These are phyloP conservation scores for Telfairia occidentalis DNA, from an alignment of 331 rosid species.

Conservation along the genomic window DNA sequence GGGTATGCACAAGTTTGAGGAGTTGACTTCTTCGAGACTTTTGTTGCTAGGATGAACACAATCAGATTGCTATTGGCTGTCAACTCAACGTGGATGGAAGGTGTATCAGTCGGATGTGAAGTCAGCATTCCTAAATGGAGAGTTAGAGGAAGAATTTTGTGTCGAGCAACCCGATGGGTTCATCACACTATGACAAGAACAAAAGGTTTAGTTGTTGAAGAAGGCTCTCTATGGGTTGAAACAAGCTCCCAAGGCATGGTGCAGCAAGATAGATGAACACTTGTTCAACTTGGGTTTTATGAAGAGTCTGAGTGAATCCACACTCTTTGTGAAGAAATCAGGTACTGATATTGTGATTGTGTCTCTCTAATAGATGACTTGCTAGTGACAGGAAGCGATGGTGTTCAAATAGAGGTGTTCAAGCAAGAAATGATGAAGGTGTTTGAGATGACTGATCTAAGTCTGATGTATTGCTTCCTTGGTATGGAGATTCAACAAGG, in stretches of 20 bases:
- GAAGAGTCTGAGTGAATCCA: neutral
- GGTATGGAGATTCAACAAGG: no score
- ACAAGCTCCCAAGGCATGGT: neutral
- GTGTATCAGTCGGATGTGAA: conserved; percentile 6
- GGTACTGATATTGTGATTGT: no score
- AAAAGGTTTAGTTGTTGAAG: neutral
- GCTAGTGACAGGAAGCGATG: neutral
- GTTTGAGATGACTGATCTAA: no score
- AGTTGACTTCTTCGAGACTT: no score
- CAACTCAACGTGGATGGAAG: neutral
- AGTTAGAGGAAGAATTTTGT: neutral
- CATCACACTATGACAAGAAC: neutral
- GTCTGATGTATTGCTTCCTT: no score
- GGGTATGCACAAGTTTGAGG: neutral
- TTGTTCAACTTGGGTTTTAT: neutral
- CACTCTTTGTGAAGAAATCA: neutral
- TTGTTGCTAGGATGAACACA: no score
- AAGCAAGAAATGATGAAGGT: no score
- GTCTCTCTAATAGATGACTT: conserved; percentile 4
- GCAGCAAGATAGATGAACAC: neutral
- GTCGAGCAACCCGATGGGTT: neutral
- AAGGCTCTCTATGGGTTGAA: neutral
- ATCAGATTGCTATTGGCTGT: no score
- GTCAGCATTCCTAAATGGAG: neutral
- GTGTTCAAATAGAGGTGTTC: no score